A percentile compares a stretch with the other conserved stretches of the same genome.
phyloP scores from a whole-genome alignment of 2,329 filamentous ascomycete genomes.

The Stachybotrys echinatus region DNA sequence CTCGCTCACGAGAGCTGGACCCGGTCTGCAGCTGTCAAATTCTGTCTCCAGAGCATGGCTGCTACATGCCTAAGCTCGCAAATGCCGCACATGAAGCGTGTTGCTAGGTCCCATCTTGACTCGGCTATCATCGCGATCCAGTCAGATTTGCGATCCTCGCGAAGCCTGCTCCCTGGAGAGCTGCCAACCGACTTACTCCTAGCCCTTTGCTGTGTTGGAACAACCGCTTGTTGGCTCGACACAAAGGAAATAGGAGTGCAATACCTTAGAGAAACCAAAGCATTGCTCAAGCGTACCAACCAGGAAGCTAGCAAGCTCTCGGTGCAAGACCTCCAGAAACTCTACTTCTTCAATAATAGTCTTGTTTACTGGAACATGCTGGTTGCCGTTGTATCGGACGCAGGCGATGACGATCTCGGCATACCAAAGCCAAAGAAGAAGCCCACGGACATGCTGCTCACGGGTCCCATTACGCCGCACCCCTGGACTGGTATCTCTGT shows the following conservation, averaged over 20 bases:
- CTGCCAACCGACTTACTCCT: slow-evolving; percentile 29
- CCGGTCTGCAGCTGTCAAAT: slow-evolving; percentile 29
- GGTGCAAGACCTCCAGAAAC: slow-evolving; percentile 17
- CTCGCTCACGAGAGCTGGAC: slow-evolving; percentile 30
- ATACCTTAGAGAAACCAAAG: slow-evolving; percentile 23
- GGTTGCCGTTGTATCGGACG: slow-evolving; percentile 28
- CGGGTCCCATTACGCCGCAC: slow-evolving; percentile 17
- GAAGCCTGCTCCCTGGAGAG: slow-evolving; percentile 10
- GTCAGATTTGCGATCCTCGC: slow-evolving; percentile 23
- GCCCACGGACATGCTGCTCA: slow-evolving; percentile 3
- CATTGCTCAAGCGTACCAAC: slow-evolving; percentile 19
- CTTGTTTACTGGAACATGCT: slow-evolving; percentile 34
- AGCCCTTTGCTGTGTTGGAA: slow-evolving; percentile 33
- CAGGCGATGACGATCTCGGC: slow-evolving; percentile 10
- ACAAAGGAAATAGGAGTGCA: slow-evolving; percentile 23
- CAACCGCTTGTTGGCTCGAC: slow-evolving; percentile 34
- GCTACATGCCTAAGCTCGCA: slow-evolving; percentile 28
- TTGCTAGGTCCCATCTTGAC: slow-evolving; percentile 26
- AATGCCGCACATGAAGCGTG: slow-evolving; percentile 28
- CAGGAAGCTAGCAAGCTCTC: slow-evolving; percentile 8
- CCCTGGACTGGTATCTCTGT: slow-evolving; percentile 33
- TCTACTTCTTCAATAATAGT: slow-evolving; percentile 33
- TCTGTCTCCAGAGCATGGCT: slow-evolving; percentile 34
- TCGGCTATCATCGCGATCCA: slow-evolving; percentile 27
- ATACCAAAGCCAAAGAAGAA: slow-evolving; percentile 8